Conservation (phyloP, 1,284 basidiomycete genomes). For the Sporisorium exsertum region DNA sequence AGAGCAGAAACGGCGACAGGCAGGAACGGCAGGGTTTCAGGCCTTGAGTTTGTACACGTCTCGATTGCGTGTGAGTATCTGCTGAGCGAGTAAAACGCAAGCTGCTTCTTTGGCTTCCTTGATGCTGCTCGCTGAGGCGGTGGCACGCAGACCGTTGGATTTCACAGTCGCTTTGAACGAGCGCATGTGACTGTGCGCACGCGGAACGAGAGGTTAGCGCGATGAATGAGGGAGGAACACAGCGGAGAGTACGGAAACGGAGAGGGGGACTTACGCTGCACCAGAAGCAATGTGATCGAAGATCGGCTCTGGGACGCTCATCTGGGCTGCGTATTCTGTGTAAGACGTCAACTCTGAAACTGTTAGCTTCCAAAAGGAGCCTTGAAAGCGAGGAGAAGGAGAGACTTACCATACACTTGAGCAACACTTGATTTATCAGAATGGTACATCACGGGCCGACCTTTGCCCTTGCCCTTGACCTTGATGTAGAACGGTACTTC, state of each 20-base stretch:
- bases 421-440: background rate
- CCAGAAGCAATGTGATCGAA: constrained; percentile 13
- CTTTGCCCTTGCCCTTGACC: constrained; percentile 33
- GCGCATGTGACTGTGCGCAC: constrained; percentile 15
- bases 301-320: background rate
- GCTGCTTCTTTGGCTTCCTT: constrained; percentile 37
- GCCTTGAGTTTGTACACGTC: background rate
- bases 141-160: constrained; percentile 9
- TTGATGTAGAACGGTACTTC: constrained; percentile 37
- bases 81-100: background rate
- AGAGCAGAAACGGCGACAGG: background rate
- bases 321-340: constrained; percentile 28
- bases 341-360: no score
- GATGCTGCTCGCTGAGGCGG: constrained; percentile 10
- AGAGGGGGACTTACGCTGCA: constrained; percentile 28
- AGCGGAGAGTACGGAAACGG: background rate
- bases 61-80: constrained; percentile 12
- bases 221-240: background rate
- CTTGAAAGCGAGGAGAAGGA: background rate
- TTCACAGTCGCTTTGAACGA: constrained; percentile 13
- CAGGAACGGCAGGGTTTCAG: background rate
- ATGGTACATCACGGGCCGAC: constrained; percentile 22
- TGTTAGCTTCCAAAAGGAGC: background rate
- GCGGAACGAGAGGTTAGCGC: background rate
- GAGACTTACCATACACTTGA: constrained; percentile 35